Percentiles rank a stretch among this genome's conserved stretches.
Evolutionary conservation across 257 asterid species (phyloP).

Genomic region (Galeopsis tetrahit): DNA sequence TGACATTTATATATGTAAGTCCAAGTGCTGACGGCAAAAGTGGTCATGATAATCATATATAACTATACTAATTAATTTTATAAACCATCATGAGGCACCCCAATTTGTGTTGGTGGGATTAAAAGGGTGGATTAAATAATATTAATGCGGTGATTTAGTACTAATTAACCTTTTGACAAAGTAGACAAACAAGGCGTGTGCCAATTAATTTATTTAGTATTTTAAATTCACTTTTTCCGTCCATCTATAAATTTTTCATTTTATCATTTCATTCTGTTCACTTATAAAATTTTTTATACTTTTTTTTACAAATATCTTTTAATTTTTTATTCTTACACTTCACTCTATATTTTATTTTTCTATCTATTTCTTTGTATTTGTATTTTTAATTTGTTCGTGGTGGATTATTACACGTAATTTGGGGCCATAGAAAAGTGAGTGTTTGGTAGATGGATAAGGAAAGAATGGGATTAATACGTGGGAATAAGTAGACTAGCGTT

Average conservation of each 20-base stretch:
- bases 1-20: constrained; percentile 19
- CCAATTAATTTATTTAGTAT: neutral
- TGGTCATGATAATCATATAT: constrained; percentile 28
- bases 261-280: too few species aligned
- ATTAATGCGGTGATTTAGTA: constrained; percentile 24
- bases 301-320: too few species aligned
- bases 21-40: constrained; percentile 34
- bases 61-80: constrained; percentile 21
- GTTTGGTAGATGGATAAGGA: constrained; percentile 66
- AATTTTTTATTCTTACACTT: too few species aligned
- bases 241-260: too few species aligned
- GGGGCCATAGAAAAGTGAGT: constrained; percentile 36
- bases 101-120: constrained; percentile 29
- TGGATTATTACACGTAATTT: constrained; percentile 40
- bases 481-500: constrained; percentile 37
- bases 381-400: constrained; percentile 26
- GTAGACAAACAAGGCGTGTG: constrained; percentile 41
- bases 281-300: too few species aligned
- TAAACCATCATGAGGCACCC: constrained; percentile 41
- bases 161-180: constrained; percentile 29
- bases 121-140: constrained; percentile 33
- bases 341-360: too few species aligned
- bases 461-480: constrained; percentile 44
- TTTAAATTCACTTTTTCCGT: too few species aligned
- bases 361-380: too few species aligned